These are phyloP conservation scores for Gossypium trilobum DNA, from an alignment of 441 rosid genomes.

Conservation along the genomic window DNA sequence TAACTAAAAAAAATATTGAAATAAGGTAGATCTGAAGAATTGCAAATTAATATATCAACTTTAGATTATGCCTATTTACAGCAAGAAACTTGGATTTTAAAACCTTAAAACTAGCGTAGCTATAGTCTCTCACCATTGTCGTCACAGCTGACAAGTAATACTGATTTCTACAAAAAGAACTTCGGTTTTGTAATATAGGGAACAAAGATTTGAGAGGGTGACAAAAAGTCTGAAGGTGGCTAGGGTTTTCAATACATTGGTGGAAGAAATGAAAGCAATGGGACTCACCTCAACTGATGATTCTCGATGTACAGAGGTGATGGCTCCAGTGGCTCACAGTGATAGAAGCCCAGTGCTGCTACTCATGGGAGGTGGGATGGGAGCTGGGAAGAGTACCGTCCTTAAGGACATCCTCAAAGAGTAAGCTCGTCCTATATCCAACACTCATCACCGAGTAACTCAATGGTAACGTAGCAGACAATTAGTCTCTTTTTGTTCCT, in stretches of 20 bases:
- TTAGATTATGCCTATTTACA: background rate
- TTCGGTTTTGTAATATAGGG: constrained; percentile 29
- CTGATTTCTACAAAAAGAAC: background rate
- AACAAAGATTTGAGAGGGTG: constrained; percentile 75
- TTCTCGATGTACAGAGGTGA: constrained; percentile 79
- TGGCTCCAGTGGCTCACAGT: constrained; percentile 91
- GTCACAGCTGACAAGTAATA: background rate
- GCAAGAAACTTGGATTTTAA: background rate
- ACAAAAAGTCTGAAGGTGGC: constrained; percentile 83
- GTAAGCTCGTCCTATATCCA: constrained; percentile 29
- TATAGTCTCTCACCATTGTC: background rate
- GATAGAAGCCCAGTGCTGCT: constrained; percentile 88
- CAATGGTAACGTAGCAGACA: background rate
- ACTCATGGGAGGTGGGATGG: constrained; percentile 97
- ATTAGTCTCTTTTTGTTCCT: background rate
- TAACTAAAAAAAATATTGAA: background rate
- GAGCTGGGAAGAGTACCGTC: constrained; percentile 95
- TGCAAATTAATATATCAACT: background rate
- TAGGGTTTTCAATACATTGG: constrained; percentile 71
- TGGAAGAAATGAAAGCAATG: constrained; percentile 95
- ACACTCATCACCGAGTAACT: background rate
- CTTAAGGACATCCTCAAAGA: constrained; percentile 91
- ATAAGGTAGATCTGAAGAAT: background rate
- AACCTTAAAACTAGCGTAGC: background rate
- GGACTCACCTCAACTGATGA: constrained; percentile 61